phyloP scores from a whole-genome alignment of 2,329 filamentous ascomycete genomes.

The Penicillium polonicum region DNA sequence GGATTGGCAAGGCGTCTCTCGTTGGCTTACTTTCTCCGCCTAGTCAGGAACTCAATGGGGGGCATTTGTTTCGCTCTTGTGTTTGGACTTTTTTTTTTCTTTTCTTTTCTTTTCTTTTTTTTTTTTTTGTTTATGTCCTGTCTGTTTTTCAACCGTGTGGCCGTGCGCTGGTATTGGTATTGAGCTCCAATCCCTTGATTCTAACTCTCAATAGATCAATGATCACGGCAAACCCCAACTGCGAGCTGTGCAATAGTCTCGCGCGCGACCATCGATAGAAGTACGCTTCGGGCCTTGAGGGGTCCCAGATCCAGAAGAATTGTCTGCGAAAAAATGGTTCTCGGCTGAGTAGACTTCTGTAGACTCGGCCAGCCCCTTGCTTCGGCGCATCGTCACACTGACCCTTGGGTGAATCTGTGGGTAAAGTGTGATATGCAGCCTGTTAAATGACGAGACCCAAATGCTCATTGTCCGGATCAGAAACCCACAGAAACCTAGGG shows the following conservation, averaged over 20 bases:
- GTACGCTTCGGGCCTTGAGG: not conserved
- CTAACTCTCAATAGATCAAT: not conserved
- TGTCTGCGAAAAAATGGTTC: not conserved
- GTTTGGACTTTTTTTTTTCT: not conserved
- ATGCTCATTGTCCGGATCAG: not conserved
- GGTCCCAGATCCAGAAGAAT: not conserved
- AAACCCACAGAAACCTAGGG: not conserved
- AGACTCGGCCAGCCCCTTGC: constrained; percentile 23
- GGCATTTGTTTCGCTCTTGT: not conserved
- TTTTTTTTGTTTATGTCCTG: not conserved
- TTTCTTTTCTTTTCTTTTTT: too few species aligned
- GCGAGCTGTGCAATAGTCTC: constrained; percentile 1
- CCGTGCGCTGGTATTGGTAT: not conserved
- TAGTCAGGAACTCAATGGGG: constrained; percentile 19
- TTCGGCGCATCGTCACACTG: constrained; percentile 18
- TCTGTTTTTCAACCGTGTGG: not conserved
- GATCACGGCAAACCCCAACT: not conserved
- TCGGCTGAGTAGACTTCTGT: constrained; percentile 11
- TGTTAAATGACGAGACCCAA: not conserved
- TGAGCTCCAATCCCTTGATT: constrained; percentile 3
- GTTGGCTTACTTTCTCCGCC: constrained; percentile 10
- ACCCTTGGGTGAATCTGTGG: constrained; percentile 14
- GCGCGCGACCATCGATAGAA: not conserved
- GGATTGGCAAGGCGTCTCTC: constrained; percentile 7
- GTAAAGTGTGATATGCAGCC: not conserved